Conservation (phyloP, 1,284 basidiomycete species). For the Lignosus rhinocerotis region DNA sequence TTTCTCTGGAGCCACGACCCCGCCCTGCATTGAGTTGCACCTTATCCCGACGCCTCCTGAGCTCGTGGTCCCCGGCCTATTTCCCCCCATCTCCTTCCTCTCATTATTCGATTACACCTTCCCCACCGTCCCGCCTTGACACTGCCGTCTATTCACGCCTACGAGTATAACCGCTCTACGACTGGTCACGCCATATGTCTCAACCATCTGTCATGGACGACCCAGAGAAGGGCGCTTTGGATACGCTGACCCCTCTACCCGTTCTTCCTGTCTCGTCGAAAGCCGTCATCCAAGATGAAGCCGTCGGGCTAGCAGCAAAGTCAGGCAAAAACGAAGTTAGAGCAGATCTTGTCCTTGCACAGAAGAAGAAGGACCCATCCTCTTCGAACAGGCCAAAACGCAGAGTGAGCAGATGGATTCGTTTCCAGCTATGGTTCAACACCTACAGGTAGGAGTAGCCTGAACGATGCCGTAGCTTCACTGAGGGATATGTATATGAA, state of each 20-base stretch:
- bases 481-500: background rate
- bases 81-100: constrained; percentile 21
- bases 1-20: constrained; percentile 32
- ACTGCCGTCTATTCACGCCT: background rate
- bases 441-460: constrained; percentile 51
- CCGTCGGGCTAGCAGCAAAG: constrained; percentile 16
- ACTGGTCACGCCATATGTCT: constrained; percentile 25
- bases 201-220: constrained; percentile 25
- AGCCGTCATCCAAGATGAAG: constrained; percentile 21
- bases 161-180: background rate
- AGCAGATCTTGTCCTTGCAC: constrained; percentile 16
- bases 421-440: constrained; percentile 64
- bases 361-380: constrained; percentile 22
- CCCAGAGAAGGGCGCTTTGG: constrained; percentile 31
- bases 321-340: constrained; percentile 22
- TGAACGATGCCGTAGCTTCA: background rate
- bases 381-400: constrained; percentile 27
- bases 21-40: constrained; percentile 28
- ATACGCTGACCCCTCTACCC: constrained; percentile 25
- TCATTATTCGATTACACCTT: constrained; percentile 17
- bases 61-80: constrained; percentile 2
- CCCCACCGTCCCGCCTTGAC: constrained; percentile 21
- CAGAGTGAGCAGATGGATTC: constrained; percentile 43
- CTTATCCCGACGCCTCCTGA: constrained; percentile 25
- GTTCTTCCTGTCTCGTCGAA: constrained; percentile 21